Evolutionary conservation across 106 monocot species (phyloP), one percentile per base, ranked within the genome.

Genomic region (Dioscorea alata): DNA sequence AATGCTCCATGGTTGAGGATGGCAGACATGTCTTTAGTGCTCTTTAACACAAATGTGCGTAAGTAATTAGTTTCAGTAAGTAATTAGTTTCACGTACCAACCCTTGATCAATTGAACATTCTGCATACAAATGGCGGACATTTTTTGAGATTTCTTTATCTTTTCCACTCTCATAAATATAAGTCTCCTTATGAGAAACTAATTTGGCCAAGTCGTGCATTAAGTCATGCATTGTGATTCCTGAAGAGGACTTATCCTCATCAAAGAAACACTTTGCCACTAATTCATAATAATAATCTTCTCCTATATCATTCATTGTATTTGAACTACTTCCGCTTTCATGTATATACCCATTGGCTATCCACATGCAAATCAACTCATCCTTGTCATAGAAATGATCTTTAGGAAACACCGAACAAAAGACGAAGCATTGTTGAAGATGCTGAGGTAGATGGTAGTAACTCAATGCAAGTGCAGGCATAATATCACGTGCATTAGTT

Each of bases 171-270:
- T 57, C 60, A 25, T 61, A 16, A 17, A 21, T 28, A 10, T 23
- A 16, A 51, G 34, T 75, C 13, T 63, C 71, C 24, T 72, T 63
- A 6, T n/a, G 6, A 17, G 75, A 72, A 75, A 74, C 57, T 24
- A 32, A 74, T 69, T 34, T 12, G n/a, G 83, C 83, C 8, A 78
- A 32, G 15, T 78, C 78, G 49, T 83, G 78, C 48, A 83, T 28
- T 23, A 78, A 57, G n/a, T 75, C 71, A 66, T 78, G 83, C 28
- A 28, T 28, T 28, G 1, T 28, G 28, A 28, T n/a, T n/a, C n/a
- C n/a, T n/a, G n/a, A n/a, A n/a, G n/a, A n/a, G n/a, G n/a, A n/a
- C n/a, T n/a, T n/a, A n/a, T n/a, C n/a, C n/a, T n/a, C n/a, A n/a
- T n/a, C 28, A 28, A 83, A 71, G 19, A 65, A 13, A 32, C 63